Evolutionary conservation across 176 grass and related monocot species (phyloP), one percentile per base, ranked within the genome.

Genomic region (Phoenix dactylifera): DNA sequence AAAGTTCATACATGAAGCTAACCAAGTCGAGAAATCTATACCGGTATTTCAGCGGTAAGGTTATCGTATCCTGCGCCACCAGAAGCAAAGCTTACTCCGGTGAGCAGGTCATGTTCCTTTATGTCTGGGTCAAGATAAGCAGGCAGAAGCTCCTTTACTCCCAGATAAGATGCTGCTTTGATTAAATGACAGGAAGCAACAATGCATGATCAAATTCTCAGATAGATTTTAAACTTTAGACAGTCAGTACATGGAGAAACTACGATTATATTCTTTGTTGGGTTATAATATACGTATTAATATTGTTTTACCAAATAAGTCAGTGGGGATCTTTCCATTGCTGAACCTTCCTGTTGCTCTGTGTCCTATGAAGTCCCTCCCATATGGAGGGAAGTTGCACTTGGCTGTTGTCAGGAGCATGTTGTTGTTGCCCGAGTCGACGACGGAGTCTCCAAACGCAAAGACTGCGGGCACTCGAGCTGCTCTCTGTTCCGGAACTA

Each of bases 351-450:
- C 83, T 18, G 83, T 78, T 62, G 83, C 69, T 16, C 22, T 56
- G 66, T 80, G 78, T 32, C 60, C 83, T 63, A 52, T 44, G 78
- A 86, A 76, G 57, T 82, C 73, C 52, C 70, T 30, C 57, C 78
- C 78, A 49, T 86, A 86, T 0, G 83, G 74, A 18, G 59, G 28
- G 73, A 82, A 86, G 60, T 86, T 39, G 50, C 69, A 17, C 60
- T 20, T 82, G 54, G 64, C 69, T 61, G 78, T 30, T 57, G 83
- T 82, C 23, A 55, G 54, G 16, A 82, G 4, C 16, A 22, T 69
- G 64, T 86, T 82, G 78, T 86, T 86, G 74, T 86, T 86, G 54
- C 83, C 83, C 16, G 83, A 62, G 62, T 86, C 78, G 24, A 86
- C 69, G 55, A 86, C 71, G 32, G 83, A 86, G 83, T 86, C 78